A percentile compares a stretch with the other conserved stretches of the same genome.
These are phyloP conservation scores for Aspergillus hancockii DNA, from an alignment of 495 filamentous ascomycete genomes.

Conservation along the genomic window DNA sequence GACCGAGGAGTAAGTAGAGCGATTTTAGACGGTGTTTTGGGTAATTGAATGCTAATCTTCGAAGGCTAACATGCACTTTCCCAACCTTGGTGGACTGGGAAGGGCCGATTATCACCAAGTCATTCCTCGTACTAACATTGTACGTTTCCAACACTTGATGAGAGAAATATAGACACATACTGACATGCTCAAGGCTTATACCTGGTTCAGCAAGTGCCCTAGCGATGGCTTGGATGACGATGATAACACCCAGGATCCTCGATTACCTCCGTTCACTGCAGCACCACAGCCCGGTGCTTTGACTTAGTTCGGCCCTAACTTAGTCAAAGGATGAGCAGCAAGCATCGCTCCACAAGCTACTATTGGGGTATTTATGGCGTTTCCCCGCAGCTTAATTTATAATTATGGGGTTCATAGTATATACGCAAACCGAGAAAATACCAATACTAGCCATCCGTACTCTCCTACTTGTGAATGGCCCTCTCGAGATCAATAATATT, in stretches of 20 bases:
- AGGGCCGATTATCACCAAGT: constrained; percentile 15
- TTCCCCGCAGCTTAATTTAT: no score
- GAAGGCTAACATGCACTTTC: constrained; percentile 16
- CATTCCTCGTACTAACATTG: constrained; percentile 3
- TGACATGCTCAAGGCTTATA: constrained; percentile 6
- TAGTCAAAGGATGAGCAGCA: no score
- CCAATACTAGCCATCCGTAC: no score
- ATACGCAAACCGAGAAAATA: no score
- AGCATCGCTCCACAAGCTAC: no score
- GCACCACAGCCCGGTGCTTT: neutral
- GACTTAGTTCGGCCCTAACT: neutral
- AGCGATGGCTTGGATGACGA: neutral
- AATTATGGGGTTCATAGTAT: no score
- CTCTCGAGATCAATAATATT: no score
- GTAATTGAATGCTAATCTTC: neutral
- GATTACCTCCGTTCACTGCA: neutral
- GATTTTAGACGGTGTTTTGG: no score
- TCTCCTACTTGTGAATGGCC: no score
- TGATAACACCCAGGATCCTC: neutral
- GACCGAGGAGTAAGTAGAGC: constrained; percentile 15
- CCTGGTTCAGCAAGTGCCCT: constrained; percentile 11
- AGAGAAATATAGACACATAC: neutral
- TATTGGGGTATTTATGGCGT: no score
- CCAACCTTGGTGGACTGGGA: constrained; percentile 12
- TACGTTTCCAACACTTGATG: neutral